These are phyloP conservation scores for Dioscorea cayenensis DNA, from an alignment of 116 monocot genomes.

Conservation along the genomic window DNA sequence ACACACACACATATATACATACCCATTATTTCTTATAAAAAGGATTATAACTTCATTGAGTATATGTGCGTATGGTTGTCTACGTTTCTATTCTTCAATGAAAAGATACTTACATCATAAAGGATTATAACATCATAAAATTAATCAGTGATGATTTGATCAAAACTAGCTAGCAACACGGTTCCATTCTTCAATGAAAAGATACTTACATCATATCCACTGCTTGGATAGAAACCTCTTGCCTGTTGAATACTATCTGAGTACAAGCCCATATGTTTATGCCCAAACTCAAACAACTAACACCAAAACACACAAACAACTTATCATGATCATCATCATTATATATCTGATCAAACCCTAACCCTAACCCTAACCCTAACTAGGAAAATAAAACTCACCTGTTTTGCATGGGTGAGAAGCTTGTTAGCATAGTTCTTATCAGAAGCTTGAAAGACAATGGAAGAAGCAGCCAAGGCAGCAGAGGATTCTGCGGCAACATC, in stretches of 20 bases:
- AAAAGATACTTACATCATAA: too few relatives aligned
- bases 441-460: slow-evolving; percentile 10
- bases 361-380: background rate
- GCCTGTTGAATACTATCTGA: slow-evolving; percentile 30
- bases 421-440: slow-evolving; percentile 9
- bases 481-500: slow-evolving; percentile 29
- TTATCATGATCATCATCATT: background rate
- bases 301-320: background rate
- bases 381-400: slow-evolving; percentile 13
- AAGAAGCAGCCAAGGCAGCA: slow-evolving; percentile 23
- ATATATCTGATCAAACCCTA: background rate
- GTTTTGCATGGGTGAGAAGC: slow-evolving; percentile 33
- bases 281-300: slow-evolving; percentile 45
- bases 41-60: too few relatives aligned
- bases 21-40: too few relatives aligned
- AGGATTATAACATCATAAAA: too few relatives aligned
- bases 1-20: too few relatives aligned
- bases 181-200: too few relatives aligned
- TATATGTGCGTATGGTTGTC: too few relatives aligned
- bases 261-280: slow-evolving; percentile 25
- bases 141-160: too few relatives aligned
- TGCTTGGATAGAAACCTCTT: slow-evolving; percentile 29
- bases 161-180: too few relatives aligned
- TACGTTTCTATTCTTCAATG: too few relatives aligned
- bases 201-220: slow-evolving; percentile 39